Evolutionary conservation across 208 protist species (phyloP).

Genomic region (Crithidia acanthocephali): DNA sequence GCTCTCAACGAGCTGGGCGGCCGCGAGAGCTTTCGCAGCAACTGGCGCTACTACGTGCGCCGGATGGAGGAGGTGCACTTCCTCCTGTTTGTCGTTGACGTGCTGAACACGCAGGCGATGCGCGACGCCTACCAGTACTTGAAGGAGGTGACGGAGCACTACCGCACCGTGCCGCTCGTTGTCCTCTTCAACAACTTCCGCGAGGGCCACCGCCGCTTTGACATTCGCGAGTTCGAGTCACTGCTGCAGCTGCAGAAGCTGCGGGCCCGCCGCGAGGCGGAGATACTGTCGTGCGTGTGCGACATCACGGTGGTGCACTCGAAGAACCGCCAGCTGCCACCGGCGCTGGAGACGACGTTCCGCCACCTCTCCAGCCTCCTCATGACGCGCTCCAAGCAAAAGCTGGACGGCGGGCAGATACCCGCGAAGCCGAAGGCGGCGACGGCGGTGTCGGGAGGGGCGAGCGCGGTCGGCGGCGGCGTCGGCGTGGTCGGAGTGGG

Average conservation of each 20-base stretch:
- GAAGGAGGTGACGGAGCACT: slow-evolving; percentile 55
- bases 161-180: slow-evolving; percentile 57
- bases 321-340: slow-evolving; percentile 43
- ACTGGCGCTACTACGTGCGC: slow-evolving; percentile 78
- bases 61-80: slow-evolving; percentile 77
- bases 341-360: slow-evolving; percentile 46
- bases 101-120: slow-evolving; percentile 45
- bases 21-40: slow-evolving; percentile 79
- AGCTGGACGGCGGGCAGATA: neutral
- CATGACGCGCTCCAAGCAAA: slow-evolving; percentile 8
- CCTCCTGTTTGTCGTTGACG: slow-evolving; percentile 81
- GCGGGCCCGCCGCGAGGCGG: slow-evolving; percentile 33
- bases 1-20: slow-evolving; percentile 82
- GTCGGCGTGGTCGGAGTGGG: slow-evolving; percentile 15
- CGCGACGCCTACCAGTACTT: slow-evolving; percentile 65
- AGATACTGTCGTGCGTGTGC: slow-evolving; percentile 67
- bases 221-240: slow-evolving; percentile 44
- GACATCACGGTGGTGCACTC: slow-evolving; percentile 77
- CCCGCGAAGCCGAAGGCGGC: slow-evolving; percentile 36
- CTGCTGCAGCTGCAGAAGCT: slow-evolving; percentile 56
- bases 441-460: neutral
- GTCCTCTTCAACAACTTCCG: slow-evolving; percentile 89
- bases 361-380: slow-evolving; percentile 53
- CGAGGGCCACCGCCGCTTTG: slow-evolving; percentile 38
- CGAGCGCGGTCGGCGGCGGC: slow-evolving; percentile 6